Percentiles rank a stretch among this genome's conserved stretches.
phyloP scores from a whole-genome alignment of 192 early-diverging fungal genomes.

The Fimicolochytrium jonesii region DNA sequence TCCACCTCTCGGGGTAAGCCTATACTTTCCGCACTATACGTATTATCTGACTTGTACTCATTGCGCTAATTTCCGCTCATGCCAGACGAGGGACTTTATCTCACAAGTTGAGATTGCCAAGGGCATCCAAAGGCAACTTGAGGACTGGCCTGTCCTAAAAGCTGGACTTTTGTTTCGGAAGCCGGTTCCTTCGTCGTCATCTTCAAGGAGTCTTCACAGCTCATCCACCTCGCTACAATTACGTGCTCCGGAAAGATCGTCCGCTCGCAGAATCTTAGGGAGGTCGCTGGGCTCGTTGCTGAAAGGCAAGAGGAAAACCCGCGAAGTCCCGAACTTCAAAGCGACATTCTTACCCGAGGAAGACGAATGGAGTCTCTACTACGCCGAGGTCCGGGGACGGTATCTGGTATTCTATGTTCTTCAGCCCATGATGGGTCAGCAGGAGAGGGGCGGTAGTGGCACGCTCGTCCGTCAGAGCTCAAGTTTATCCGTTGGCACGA shows the following conservation, averaged over 20 bases:
- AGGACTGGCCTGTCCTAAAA: constrained; percentile 33
- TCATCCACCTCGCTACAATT: background rate
- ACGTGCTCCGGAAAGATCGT: background rate
- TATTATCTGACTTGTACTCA: background rate
- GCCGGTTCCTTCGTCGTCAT: constrained; percentile 17
- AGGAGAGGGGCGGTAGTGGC: background rate
- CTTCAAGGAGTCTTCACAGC: too few relatives aligned
- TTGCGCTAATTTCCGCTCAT: background rate
- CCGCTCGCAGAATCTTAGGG: background rate
- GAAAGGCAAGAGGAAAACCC: constrained; percentile 9
- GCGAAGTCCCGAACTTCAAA: background rate
- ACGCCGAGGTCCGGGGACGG: constrained; percentile 39
- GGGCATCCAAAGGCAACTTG: background rate
- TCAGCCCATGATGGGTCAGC: constrained; percentile 5
- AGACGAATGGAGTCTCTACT: constrained; percentile 41
- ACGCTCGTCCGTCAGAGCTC: background rate
- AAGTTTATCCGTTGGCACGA: background rate
- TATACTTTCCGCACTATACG: background rate
- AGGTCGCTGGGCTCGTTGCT: constrained; percentile 5
- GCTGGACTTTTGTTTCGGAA: constrained; percentile 35
- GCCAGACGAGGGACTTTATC: constrained; percentile 10
- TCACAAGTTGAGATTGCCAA: background rate
- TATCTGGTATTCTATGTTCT: constrained; percentile 46
- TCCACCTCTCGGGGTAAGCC: constrained; percentile 17
- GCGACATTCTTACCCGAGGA: constrained; percentile 5